Base-by-base conservation (phyloP, 2,329 filamentous ascomycete species). In the Stagonosporopsis tanaceti region DNA sequence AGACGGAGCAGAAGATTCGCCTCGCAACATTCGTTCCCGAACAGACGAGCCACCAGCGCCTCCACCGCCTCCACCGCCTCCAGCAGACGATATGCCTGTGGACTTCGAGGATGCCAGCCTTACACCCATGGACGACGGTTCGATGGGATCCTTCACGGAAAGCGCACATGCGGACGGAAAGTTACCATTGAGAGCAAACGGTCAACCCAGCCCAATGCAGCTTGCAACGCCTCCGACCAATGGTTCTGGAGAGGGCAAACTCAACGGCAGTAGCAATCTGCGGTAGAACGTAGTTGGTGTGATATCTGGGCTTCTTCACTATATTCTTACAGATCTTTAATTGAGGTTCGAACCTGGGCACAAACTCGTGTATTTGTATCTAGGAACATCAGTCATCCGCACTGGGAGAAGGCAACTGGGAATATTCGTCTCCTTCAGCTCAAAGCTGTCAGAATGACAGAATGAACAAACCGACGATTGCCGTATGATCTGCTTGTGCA, bases 211-310 rank as follows among this genome's bases (percentile, higher is more conserved):
- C 50, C 76, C 77, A 9, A 73, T 73, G 63, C 80, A 82, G 60
- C 76, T 80, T 22, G 80, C 80, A 4, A 82, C 80, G 9, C 80
- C 75, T 14, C 72, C 73, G 4, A 76, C 72, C 11, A 76, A 75
- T 40, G 72, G 73, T 35, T 71, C 69, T 14, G 65, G 58, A 24
- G 54, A 53, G 25, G 14, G 39, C 8, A 53, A 38, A 42, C 28
- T 11, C 8, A 71, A 45, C 24, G 48, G 38, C 37, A 50, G 39
- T 46, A 53, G 54, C 15, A 50, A 45, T 35, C 7, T 45, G 32
- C 48, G 38, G 7, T 53, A 57, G 54, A 12, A 11, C 14, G 7
- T 32, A 12, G 38, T 11, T 9, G 9, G 9, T 15, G 20, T 17
- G 25, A 17, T 4, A 20, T 45, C 24, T 28, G 24, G 38, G 27